Base-by-base conservation (phyloP, 208 protist species). In the Leishmania aethiopica region DNA sequence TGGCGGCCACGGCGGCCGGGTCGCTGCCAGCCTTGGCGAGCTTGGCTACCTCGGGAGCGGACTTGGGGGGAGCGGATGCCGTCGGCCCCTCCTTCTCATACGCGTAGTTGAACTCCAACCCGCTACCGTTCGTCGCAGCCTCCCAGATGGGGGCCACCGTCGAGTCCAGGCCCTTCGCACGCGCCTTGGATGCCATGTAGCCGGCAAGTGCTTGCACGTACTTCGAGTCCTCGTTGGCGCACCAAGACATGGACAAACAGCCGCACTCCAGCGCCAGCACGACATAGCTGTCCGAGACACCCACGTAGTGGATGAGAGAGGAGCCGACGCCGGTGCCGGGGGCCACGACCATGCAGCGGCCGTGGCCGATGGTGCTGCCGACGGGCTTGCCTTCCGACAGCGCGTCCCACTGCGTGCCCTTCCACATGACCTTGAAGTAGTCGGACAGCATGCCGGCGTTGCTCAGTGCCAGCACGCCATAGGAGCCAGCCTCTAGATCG, bases 391-490 rank as follows among this genome's bases (percentile, higher is more conserved):
- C 81, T 0, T 78, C 87, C 40, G 82, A 82, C 40, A 85, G 51
- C 70, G 75, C 67, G 15, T 77, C 60, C 90, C 90, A 91, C 67
- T 89, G 84, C 6, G 84, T 88, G 71, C 92, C 92, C 81, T 96
- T 86, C 92, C 92, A 96, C 89, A 96, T 82, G 22, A 92, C 75
- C 37, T 76, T 82, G 84, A 94, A 94, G 87, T 94, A 94, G n/a
- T 92, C 79, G 8, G 75, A 7, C 7, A 96, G 88, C 25, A 84
- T 25, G 35, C 83, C 76, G 13, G 82, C 83, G 42, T 94, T 86
- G 75, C 90, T 93, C 51, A 88, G 71, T 17, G 92, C 88, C n/a
- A 93, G 73, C 19, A 96, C 86, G 35, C 92, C 92, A 51, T 92
- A 94, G 62, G 83, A 90, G 59, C 89, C 90, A 1, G 90, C 90